Evolutionary conservation across 441 rosid species (phyloP), one percentile per base, ranked within the genome.

Genomic region (Hypseocharis bilobata): DNA sequence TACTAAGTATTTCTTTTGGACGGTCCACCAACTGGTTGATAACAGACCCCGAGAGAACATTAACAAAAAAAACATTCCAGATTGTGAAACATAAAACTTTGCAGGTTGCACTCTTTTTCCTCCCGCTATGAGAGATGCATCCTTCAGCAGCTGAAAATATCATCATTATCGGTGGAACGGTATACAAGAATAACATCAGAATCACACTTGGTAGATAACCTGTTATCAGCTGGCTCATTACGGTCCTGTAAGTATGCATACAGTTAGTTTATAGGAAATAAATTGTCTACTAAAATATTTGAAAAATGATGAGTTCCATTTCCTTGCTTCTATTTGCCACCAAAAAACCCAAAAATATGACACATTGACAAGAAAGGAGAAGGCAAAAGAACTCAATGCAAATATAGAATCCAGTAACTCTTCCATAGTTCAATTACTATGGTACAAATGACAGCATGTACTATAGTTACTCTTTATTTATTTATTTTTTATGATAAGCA

Each of bases 121-220:
- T 84, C 69, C 73, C 74, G 69, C 97, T 81, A 57, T 88, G 88
- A 28, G 96, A 85, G 49, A 84, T 72, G 66, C 82, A 80, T 56
- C 97, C 97, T 77, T 90, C 98, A 56, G 84, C 63, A 70, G 82
- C 75, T 59, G 98, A 86, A 70, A 92, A 85, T 49, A 84, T 66
- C 91, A 85, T 83, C 98, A 92, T 92, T 72, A 82, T 70, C 54
- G 97, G 97, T 62, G 98, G 97, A 80, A 87, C 96, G 30, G 84
- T 36, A 61, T 83, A 86, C 34, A 90, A 36, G 75, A 85, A 88
- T 26, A 85, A 44, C 64, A 85, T 78, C 72, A 92, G 70, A 63
- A 88, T 64, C 73, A 92, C 97, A 78, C 98, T 92, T 38, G 98
- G 98, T 75, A 92, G 76, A 76, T 92, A 92, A 62, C 98, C 98